phyloP scores from a whole-genome alignment of 768 basidiomycete species.

The Lyophyllum semitale region DNA sequence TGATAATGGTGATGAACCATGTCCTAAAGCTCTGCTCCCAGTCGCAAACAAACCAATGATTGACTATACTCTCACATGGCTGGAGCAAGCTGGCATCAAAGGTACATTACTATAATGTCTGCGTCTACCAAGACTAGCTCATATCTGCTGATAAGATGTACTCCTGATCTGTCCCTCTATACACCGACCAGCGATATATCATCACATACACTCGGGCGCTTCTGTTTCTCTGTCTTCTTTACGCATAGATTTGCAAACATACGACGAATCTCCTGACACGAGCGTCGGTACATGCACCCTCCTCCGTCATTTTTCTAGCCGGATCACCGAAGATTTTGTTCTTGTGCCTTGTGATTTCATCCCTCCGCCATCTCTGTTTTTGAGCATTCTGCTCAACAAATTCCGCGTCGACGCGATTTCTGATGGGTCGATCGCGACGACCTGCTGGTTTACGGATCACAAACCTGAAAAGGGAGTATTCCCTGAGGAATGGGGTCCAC shows the following conservation, averaged over 20 bases:
- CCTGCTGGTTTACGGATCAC: slow-evolving; percentile 62
- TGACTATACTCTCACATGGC: slow-evolving; percentile 81
- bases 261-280: slow-evolving; percentile 70
- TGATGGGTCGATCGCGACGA: slow-evolving; percentile 63
- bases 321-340: slow-evolving; percentile 85
- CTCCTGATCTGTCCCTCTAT: slow-evolving; percentile 81
- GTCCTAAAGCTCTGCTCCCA: slow-evolving; percentile 86
- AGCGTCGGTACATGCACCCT: slow-evolving; percentile 73
- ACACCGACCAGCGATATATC: slow-evolving; percentile 75
- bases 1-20: slow-evolving; percentile 78
- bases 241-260: slow-evolving; percentile 77
- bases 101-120: slow-evolving; percentile 42
- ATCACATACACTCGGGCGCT: slow-evolving; percentile 78
- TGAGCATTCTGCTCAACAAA: slow-evolving; percentile 73
- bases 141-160: slow-evolving; percentile 57
- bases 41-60: slow-evolving; percentile 88
- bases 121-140: slow-evolving; percentile 4
- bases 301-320: slow-evolving; percentile 72
- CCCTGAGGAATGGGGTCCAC: slow-evolving; percentile 69
- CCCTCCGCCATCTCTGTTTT: slow-evolving; percentile 71
- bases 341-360: slow-evolving; percentile 91
- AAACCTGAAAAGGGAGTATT: slow-evolving; percentile 53
- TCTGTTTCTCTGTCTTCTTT: slow-evolving; percentile 62
- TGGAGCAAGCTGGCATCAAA: slow-evolving; percentile 84
- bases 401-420: slow-evolving; percentile 75